These are phyloP conservation scores for Hirschioporus abietinus DNA, from an alignment of 768 basidiomycete species.

Conservation along the genomic window DNA sequence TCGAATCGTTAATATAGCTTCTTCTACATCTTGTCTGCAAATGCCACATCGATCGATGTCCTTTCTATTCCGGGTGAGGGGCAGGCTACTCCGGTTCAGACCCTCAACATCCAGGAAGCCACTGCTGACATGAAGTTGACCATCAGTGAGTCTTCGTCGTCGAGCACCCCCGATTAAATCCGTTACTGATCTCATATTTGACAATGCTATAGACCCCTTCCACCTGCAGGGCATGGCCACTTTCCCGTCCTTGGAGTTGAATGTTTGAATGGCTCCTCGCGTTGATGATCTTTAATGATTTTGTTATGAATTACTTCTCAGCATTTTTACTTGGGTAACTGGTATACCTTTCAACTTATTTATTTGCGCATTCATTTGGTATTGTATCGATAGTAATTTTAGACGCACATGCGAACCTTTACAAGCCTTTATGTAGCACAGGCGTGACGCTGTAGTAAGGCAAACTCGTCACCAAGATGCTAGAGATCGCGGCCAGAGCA, in stretches of 20 bases:
- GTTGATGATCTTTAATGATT: neutral
- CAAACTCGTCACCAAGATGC: too few species aligned
- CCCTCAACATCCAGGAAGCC: conserved; percentile 28
- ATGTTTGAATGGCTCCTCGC: neutral
- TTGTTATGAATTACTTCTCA: neutral
- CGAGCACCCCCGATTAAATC: neutral
- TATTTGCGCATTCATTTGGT: neutral
- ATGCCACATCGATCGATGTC: conserved; percentile 35
- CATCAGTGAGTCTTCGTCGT: neutral
- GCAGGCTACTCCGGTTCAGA: conserved; percentile 25
- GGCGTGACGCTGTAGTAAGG: too few species aligned
- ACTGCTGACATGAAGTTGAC: conserved; percentile 1
- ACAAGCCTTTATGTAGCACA: too few species aligned
- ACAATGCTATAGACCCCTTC: neutral
- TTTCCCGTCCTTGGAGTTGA: conserved; percentile 1
- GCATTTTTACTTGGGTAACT: neutral
- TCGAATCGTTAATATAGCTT: conserved; percentile 23
- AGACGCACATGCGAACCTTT: too few species aligned
- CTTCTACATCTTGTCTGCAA: conserved; percentile 35
- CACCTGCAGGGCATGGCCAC: conserved; percentile 9
- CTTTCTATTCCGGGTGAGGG: conserved; percentile 34
- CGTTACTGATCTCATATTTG: neutral
- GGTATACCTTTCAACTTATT: neutral
- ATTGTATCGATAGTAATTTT: too few species aligned
- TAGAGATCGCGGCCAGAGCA: too few species aligned